A percentile compares a stretch with the other conserved stretches of the same genome.
Evolutionary conservation across 2,329 filamentous ascomycete genomes (phyloP).

Genomic region (Trichoderma gracile): DNA sequence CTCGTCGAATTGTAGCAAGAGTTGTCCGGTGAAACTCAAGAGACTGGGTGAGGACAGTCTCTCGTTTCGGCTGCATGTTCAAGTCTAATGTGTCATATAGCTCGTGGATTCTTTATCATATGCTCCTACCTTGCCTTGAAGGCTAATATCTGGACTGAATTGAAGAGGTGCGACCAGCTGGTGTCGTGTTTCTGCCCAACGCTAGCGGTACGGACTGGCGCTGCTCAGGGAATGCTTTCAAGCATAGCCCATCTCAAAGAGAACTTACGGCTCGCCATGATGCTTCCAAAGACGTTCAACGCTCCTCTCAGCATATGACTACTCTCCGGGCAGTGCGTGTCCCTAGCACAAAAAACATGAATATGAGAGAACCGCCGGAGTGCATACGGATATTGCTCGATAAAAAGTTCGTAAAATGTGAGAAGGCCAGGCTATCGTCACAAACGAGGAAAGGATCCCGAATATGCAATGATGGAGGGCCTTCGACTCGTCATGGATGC

Average conservation of each 20-base stretch:
- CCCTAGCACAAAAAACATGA: not conserved
- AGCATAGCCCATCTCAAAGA: too few relatives aligned
- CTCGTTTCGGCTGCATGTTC: not conserved
- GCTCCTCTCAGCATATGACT: not conserved
- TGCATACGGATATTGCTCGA: not conserved
- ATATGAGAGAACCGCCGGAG: not conserved
- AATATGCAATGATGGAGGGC: not conserved
- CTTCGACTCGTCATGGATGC: not conserved
- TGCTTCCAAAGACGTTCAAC: not conserved
- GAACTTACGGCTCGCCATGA: too few relatives aligned
- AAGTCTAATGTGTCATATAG: not conserved
- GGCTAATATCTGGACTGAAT: not conserved
- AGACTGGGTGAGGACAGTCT: not conserved
- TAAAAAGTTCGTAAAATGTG: not conserved
- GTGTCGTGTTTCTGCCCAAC: too few relatives aligned
- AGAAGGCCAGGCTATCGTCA: not conserved
- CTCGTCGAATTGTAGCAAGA: not conserved
- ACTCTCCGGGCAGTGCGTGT: not conserved
- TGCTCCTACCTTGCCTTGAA: not conserved
- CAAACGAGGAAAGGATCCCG: not conserved
- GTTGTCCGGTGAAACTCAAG: not conserved
- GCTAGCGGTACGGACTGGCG: not conserved
- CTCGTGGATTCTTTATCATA: not conserved
- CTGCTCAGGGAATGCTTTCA: not conserved
- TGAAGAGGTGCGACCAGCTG: not conserved